phyloP scores from a whole-genome alignment of 1,139 yeast genomes.

The Sugiyamaella neomexicana region DNA sequence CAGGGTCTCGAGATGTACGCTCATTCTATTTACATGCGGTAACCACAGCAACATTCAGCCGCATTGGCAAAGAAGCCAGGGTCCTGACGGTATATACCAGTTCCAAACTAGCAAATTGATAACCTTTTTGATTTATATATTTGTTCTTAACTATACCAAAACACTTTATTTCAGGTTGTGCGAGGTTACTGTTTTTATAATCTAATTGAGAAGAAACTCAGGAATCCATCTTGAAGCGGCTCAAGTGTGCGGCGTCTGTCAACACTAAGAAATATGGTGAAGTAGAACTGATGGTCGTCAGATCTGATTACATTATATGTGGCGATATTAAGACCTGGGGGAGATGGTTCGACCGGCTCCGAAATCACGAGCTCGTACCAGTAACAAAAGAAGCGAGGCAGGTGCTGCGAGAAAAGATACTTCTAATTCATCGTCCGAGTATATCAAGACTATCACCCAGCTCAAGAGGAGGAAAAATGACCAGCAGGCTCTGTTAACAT shows the following conservation, averaged over 20 bases:
- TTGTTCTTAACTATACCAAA: no score
- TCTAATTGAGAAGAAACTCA: no score
- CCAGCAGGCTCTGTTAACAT: slow-evolving; percentile 37
- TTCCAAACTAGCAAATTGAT: no score
- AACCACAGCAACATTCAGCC: slow-evolving; percentile 9
- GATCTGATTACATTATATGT: neutral
- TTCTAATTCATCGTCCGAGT: slow-evolving; percentile 22
- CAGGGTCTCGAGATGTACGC: neutral
- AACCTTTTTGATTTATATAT: no score
- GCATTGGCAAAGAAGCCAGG: neutral
- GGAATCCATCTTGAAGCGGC: no score
- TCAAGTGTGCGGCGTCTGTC: neutral
- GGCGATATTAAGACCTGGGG: neutral
- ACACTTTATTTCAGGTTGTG: no score
- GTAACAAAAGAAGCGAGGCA: neutral
- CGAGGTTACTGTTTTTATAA: neutral
- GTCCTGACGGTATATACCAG: no score
- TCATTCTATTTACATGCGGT: slow-evolving; percentile 7
- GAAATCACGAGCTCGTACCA: neutral
- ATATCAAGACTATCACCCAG: slow-evolving; percentile 23
- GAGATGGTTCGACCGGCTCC: slow-evolving; percentile 14
- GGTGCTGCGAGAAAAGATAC: neutral
- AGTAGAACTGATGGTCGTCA: neutral
- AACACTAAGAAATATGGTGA: neutral
- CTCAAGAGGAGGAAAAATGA: slow-evolving; percentile 34